A percentile compares a stretch with the other conserved stretches of the same genome.
These are phyloP conservation scores for Plasmodium vinckei DNA, from an alignment of 169 alveolate species.

Conservation along the genomic window DNA sequence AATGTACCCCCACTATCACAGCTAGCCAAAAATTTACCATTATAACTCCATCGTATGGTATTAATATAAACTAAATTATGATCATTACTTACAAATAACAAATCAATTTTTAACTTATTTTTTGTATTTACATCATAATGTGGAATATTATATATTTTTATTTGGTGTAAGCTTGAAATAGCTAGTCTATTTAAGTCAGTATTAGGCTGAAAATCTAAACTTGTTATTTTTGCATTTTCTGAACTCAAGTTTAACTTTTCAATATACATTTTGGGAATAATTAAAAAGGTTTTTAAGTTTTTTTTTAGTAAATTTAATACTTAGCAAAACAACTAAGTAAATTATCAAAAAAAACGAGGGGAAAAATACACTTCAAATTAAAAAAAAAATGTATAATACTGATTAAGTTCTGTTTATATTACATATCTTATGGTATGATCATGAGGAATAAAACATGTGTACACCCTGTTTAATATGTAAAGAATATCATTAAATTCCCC, in stretches of 20 bases:
- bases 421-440: no score
- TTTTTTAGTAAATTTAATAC: no score
- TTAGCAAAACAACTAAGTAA: no score
- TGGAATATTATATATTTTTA: slow-evolving; percentile 47
- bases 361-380: no score
- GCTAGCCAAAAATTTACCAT: slow-evolving; percentile 68
- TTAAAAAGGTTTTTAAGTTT: no score
- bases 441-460: no score
- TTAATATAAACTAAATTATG: slow-evolving; percentile 64
- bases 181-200: slow-evolving; percentile 34
- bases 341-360: no score
- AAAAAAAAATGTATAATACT: no score
- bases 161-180: slow-evolving; percentile 67
- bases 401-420: no score
- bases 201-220: slow-evolving; percentile 57
- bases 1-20: slow-evolving; percentile 73
- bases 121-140: neutral
- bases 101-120: slow-evolving; percentile 33
- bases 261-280: slow-evolving; percentile 34
- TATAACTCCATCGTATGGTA: slow-evolving; percentile 69
- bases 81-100: slow-evolving; percentile 58
- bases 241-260: slow-evolving; percentile 51
- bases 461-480: no score
- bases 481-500: no score
- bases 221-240: slow-evolving; percentile 59